Evolutionary conservation across 2,329 filamentous ascomycete genomes (phyloP), one percentile per base, ranked within the genome.

Genomic region (Onygenales sp.): DNA sequence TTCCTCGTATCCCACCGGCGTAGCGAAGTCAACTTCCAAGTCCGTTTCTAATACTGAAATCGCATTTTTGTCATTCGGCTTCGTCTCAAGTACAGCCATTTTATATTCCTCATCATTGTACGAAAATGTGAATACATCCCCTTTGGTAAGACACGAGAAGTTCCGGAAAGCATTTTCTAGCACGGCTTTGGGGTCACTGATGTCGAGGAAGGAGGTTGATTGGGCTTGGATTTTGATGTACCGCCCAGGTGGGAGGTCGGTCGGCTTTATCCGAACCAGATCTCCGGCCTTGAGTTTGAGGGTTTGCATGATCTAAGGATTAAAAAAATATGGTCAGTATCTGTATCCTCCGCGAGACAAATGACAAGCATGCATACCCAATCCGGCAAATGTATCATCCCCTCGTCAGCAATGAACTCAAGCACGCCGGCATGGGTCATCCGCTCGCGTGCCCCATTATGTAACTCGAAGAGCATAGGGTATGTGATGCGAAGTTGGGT

Each of bases 151-250:
- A 49, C 92, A 92, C 13, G 91, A 88, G 72, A 97, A 98, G 71
- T 94, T 94, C 43, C 92, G 85, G 72, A 98, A 96, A 0, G 90
- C 92, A 63, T 93, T 93, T 72, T 98, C 93, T 33, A 98, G 83
- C 10, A 98, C 93, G 42, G 93, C 93, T 73, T 95, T 96, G 21
- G 93, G 93, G 64, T 98, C 93, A 63, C 87, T 92, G 67, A 98
- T 97, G 45, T 97, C 92, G 58, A 98, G 86, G 72, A 98, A 98
- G 62, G 86, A 87, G 51, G 87, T 84, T 21, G 88, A 91, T 72
- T 98, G 93, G 0, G 93, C 88, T 74, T 98, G 92, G 7, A 98
- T 82, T 73, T 98, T 98, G 75, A 98, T 94, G 70, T 95, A 86
- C 58, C 85, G 85, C 36, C 93, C 93, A 0, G 92, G 84, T 49